Evolutionary conservation across 208 protist species (phyloP), one percentile per base, ranked within the genome.

Genomic region (Trypanosoma avium): DNA sequence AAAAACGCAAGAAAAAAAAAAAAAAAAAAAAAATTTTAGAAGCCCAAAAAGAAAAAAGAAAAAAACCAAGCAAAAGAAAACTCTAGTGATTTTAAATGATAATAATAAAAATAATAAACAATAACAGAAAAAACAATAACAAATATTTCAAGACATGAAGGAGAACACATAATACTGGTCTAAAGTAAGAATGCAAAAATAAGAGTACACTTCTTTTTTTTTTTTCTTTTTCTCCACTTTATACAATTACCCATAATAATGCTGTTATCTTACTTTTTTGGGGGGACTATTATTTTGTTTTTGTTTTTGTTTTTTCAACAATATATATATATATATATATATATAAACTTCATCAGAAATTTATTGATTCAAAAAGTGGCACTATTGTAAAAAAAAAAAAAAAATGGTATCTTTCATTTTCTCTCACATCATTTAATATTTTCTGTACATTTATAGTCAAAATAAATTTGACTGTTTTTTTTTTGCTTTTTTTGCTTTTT

Each of bases 51-150:
- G 4, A 19, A 62, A 56, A 33, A 62, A 62, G 19, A 9, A 40
- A 50, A 2, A 62, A 62, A 42, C 33, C 13, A 9, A 22, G n/a
- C 24, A 45, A 45, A 45, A 53, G 45, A 24, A 67, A 43, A 26
- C n/a, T n/a, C n/a, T n/a, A n/a, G n/a, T n/a, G n/a, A n/a, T n/a
- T n/a, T n/a, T n/a, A 15, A 38, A n/a, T 19, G 29, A 48, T 24
- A 50, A n/a, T 6, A 35, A 52, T 46, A 10, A 13, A 42, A 35
- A 67, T 27, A 70, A n/a, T 13, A 7, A 47, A 32, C 45, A 36
- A n/a, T 57, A 49, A 76, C 61, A 42, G 12, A 70, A 32, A 32
- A 67, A 46, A 49, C 22, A 42, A 56, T 3, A 7, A 33, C 7
- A 58, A 35, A 33, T n/a, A 55, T 55, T 7, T n/a, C 7, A 12